Base-by-base conservation (phyloP, 1,284 basidiomycete species). In the Microbotryum violaceum region DNA sequence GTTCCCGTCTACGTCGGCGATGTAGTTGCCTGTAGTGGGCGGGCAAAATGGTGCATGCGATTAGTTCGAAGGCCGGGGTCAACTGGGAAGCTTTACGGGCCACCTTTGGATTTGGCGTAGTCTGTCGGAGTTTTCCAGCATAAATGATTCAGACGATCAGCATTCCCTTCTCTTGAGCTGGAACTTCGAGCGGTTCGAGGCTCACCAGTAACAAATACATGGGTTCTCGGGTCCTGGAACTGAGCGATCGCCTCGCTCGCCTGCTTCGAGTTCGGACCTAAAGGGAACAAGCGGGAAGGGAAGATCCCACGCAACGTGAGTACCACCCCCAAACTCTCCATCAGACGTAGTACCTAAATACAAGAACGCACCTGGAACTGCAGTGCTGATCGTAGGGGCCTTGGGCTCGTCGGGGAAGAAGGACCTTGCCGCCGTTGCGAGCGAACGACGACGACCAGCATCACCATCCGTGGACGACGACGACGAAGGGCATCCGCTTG, bases 1-100 rank as follows among this genome's bases (percentile, higher is more conserved):
- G 71, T 82, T 82, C 25, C 79, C 80, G 66, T 82, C 81, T 2
- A 77, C 81, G 62, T 82, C 81, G 54, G 77, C 77, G 48, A 82
- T 70, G 72, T 78, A 82, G 71, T 80, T 80, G 25, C 77, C 75
- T 52, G 49, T n/a, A 27, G 5, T 16, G 31, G 48, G 16, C 27
- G 25, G n/a, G 29, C 31, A 33, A 37, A 21, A 14, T 44, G 29
- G 47, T 37, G 56, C 8, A 14, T 27, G 18, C 21, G 56, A 6
- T 23, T 37, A 48, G 49, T 31, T 48, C 18, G 48, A 21, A 46
- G 37, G 37, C 37, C 23, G 33, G n/a, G 48, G 44, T 46, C 27
- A 50, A 53, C 33, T 53, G 44, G 33, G 54, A 50, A 56, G 29
- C 6, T 10, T 21, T 33, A 33, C 37, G 14, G 6, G 47, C 20